Percentiles rank a stretch among this genome's conserved stretches.
phyloP scores from a whole-genome alignment of 1,284 basidiomycete genomes.

The Sphaerobolus stellatus region DNA sequence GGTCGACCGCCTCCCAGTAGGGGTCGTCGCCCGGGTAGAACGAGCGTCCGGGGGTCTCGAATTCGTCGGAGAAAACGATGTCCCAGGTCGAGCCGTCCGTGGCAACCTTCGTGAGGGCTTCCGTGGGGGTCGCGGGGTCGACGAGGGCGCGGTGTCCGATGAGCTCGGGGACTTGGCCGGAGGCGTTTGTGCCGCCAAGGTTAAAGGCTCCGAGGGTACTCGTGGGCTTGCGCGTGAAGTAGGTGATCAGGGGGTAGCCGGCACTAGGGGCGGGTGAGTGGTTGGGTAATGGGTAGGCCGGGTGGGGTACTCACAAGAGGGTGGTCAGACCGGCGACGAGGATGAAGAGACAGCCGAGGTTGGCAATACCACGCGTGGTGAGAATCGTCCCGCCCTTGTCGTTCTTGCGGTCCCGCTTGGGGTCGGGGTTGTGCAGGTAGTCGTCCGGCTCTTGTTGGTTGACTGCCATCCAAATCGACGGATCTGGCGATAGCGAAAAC shows the following conservation, averaged over 20 bases:
- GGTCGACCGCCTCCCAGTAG: slow-evolving; percentile 75
- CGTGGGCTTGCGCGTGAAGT: slow-evolving; percentile 27
- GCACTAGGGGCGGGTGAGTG: slow-evolving; percentile 24
- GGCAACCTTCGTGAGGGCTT: slow-evolving; percentile 43
- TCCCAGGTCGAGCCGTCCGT: slow-evolving; percentile 33
- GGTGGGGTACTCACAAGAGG: slow-evolving; percentile 60
- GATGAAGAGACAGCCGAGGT: slow-evolving; percentile 66
- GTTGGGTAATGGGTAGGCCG: not conserved
- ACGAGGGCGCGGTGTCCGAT: slow-evolving; percentile 68
- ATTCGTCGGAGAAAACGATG: slow-evolving; percentile 78
- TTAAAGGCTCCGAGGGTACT: slow-evolving; percentile 47
- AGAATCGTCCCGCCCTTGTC: slow-evolving; percentile 35
- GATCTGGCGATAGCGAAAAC: slow-evolving; percentile 74
- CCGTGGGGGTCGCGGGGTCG: slow-evolving; percentile 69
- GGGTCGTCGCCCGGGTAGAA: slow-evolving; percentile 71
- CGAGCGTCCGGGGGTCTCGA: slow-evolving; percentile 75
- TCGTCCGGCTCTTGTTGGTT: slow-evolving; percentile 65
- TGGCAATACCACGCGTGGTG: slow-evolving; percentile 54
- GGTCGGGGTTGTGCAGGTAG: slow-evolving; percentile 70
- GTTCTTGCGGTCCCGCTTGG: slow-evolving; percentile 25
- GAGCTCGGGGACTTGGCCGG: slow-evolving; percentile 63
- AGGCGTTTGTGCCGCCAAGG: slow-evolving; percentile 52
- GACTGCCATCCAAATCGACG: slow-evolving; percentile 62
- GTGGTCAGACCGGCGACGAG: slow-evolving; percentile 60
- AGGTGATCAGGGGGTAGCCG: slow-evolving; percentile 40